These are phyloP conservation scores for Rhazya stricta DNA, from an alignment of 257 asterid species.

Conservation along the genomic window DNA sequence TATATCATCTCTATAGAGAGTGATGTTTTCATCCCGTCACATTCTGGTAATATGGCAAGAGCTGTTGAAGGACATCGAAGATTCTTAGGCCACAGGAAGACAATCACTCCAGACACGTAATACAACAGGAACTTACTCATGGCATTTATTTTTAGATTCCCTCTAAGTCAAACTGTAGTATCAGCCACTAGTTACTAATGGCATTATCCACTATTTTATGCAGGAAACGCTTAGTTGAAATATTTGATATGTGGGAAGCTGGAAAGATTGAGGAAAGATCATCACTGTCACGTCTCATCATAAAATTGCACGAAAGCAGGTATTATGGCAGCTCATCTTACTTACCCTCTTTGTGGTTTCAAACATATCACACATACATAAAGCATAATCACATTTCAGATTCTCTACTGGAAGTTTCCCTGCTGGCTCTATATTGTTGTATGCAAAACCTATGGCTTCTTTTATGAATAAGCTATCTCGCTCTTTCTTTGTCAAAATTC, in stretches of 20 bases:
- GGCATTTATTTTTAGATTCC: neutral
- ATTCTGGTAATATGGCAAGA: constrained; percentile 96
- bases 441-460: neutral
- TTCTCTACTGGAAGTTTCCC: neutral
- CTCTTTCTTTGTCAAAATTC: neutral
- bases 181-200: neutral
- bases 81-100: constrained; percentile 71
- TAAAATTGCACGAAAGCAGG: constrained; percentile 71
- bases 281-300: constrained; percentile 50
- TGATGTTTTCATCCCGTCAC: constrained; percentile 83
- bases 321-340: constrained; percentile 16
- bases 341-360: neutral
- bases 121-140: neutral
- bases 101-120: constrained; percentile 88
- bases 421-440: neutral
- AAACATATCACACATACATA: neutral
- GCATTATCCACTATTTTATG: constrained; percentile 11
- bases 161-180: neutral
- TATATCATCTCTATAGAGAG: constrained; percentile 74
- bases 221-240: constrained; percentile 82
- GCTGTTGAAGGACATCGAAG: constrained; percentile 93
- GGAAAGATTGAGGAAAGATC: constrained; percentile 51
- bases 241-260: constrained; percentile 67
- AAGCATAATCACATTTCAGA: neutral
- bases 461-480: neutral